phyloP scores from a whole-genome alignment of 192 early-diverging fungal species.

The Funneliformis mosseae region DNA sequence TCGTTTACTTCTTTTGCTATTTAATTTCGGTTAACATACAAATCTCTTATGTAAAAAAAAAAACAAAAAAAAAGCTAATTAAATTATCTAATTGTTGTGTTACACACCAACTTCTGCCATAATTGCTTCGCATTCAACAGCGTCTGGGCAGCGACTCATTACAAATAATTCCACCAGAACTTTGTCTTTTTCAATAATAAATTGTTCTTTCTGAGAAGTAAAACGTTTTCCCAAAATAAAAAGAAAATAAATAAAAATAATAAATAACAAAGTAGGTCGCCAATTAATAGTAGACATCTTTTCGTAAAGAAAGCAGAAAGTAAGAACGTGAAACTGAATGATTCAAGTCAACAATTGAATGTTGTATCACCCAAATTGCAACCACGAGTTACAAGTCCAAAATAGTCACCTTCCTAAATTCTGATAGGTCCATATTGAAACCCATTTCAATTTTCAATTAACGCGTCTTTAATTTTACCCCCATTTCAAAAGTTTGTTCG shows the following conservation, averaged over 20 bases:
- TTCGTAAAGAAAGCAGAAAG: neutral
- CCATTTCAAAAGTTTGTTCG: too few relatives aligned
- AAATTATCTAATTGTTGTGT: neutral
- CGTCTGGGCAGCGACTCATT: slow-evolving; percentile 70
- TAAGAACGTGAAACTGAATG: too few relatives aligned
- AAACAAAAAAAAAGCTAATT: neutral
- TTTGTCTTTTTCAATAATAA: neutral
- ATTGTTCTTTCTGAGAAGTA: neutral
- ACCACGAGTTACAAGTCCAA: too few relatives aligned
- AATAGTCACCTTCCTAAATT: too few relatives aligned
- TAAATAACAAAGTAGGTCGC: neutral
- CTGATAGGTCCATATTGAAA: too few relatives aligned
- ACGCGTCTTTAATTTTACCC: too few relatives aligned
- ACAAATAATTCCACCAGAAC: slow-evolving; percentile 66
- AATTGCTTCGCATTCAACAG: slow-evolving; percentile 50
- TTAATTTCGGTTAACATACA: neutral
- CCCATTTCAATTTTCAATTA: too few relatives aligned
- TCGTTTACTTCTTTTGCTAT: slow-evolving; percentile 44
- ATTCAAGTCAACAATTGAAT: too few relatives aligned
- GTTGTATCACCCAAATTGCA: too few relatives aligned
- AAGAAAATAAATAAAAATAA: neutral
- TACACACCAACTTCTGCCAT: slow-evolving; percentile 37
- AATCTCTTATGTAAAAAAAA: neutral
- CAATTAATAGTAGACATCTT: neutral
- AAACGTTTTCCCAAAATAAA: neutral